Evolutionary conservation across 2,329 filamentous ascomycete species (phyloP).

Genomic region (Endocalyx cinctus): DNA sequence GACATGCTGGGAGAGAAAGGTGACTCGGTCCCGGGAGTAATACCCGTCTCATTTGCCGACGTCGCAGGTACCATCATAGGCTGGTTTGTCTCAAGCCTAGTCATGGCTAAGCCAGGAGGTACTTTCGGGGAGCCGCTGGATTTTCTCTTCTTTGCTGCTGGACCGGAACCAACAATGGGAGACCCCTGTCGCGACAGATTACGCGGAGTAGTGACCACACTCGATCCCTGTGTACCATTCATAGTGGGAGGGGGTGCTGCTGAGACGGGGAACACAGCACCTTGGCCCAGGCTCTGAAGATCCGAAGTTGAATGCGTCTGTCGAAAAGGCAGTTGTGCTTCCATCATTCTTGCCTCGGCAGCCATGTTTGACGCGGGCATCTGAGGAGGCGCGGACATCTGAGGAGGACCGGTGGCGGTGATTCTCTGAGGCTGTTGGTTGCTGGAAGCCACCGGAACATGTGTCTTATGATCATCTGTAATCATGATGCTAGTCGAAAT

Average conservation of each 20-base stretch:
- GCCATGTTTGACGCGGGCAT: conserved; percentile 3
- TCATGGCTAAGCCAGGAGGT: conserved; percentile 75
- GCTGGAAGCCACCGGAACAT: conserved; percentile 30
- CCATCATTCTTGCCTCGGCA: conserved; percentile 28
- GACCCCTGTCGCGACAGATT: conserved; percentile 71
- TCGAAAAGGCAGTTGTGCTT: conserved; percentile 40
- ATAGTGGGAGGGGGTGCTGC: conserved; percentile 39
- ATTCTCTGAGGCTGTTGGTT: conserved; percentile 17
- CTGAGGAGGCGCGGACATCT: conserved; percentile 4
- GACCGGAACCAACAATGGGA: conserved; percentile 59
- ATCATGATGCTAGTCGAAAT: conserved; percentile 91
- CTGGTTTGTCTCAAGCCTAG: conserved; percentile 62
- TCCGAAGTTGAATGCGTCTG: conserved; percentile 61
- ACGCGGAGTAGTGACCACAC: conserved; percentile 43
- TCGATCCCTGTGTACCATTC: conserved; percentile 35
- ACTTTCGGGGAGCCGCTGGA: conserved; percentile 65
- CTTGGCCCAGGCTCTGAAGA: conserved; percentile 52
- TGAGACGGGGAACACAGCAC: no score
- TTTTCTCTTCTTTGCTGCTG: conserved; percentile 76
- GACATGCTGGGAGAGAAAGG: conserved; percentile 48
- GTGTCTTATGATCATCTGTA: conserved; percentile 95
- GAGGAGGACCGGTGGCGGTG: conserved; percentile 7
- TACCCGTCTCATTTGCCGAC: conserved; percentile 20
- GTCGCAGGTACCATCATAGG: conserved; percentile 31
- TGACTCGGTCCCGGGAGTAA: conserved; percentile 40